phyloP scores from a whole-genome alignment of 768 basidiomycete species.

The Mycena filopes region DNA sequence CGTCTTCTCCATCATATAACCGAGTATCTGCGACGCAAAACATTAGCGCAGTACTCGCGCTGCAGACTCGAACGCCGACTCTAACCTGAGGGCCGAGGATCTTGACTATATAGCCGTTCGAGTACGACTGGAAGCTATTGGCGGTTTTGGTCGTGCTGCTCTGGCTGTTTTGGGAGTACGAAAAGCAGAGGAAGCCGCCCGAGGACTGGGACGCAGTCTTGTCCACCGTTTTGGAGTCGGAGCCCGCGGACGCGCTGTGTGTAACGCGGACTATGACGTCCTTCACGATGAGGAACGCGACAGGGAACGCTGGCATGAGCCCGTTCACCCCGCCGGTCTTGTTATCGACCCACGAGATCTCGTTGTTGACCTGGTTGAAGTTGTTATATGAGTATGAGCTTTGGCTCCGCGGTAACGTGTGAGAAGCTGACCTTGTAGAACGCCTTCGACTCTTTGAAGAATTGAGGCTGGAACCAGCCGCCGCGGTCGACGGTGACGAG shows the following conservation, averaged over 20 bases:
- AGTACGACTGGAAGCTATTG: slow-evolving; percentile 18
- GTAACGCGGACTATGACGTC: slow-evolving; percentile 20
- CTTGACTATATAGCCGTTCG: slow-evolving; percentile 31
- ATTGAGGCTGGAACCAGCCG: slow-evolving; percentile 39
- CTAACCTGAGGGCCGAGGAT: slow-evolving; percentile 37
- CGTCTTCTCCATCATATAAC: slow-evolving; percentile 15
- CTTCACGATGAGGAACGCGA: slow-evolving; percentile 19
- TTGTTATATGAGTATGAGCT: too few species aligned
- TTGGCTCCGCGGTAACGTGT: background rate
- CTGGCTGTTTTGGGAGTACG: slow-evolving; percentile 16
- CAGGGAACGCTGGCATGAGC: slow-evolving; percentile 16
- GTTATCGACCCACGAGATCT: slow-evolving; percentile 23
- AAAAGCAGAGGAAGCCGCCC: slow-evolving; percentile 32
- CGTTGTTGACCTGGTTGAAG: slow-evolving; percentile 16
- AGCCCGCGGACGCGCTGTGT: background rate
- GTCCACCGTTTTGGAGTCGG: background rate
- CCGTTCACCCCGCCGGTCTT: background rate
- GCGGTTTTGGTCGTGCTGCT: slow-evolving; percentile 1
- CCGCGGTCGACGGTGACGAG: slow-evolving; percentile 37
- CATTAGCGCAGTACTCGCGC: too few species aligned
- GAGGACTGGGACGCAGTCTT: background rate
- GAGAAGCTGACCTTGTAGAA: slow-evolving; percentile 24
- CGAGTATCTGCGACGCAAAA: background rate
- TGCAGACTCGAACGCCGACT: background rate
- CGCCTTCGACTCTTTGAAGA: slow-evolving; percentile 34